Conservation (phyloP, 208 protist genomes). For the Kentomonas sorsogonicus region DNA sequence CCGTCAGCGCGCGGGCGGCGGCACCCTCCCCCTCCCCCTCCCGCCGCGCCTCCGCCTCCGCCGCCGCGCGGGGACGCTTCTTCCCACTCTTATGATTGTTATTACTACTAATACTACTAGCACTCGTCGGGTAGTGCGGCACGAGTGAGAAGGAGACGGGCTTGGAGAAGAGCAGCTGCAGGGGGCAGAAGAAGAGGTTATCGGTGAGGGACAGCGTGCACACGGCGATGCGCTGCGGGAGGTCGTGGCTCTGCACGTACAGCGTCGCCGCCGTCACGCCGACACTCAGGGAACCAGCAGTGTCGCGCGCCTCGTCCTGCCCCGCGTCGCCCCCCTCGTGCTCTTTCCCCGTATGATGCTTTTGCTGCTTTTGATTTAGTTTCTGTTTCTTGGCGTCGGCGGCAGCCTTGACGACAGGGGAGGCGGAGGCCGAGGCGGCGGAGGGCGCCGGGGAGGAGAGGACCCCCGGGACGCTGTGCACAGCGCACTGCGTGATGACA, state of each 20-base stretch:
- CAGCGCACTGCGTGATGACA: slow-evolving; percentile 74
- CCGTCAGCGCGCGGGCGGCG: slow-evolving; percentile 26
- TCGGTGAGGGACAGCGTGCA: slow-evolving; percentile 44
- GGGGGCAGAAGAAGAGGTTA: slow-evolving; percentile 41
- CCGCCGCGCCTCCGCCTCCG: background rate
- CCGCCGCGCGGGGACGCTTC: background rate
- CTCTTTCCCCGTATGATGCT: background rate
- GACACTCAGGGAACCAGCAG: background rate
- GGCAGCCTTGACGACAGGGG: background rate
- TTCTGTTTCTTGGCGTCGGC: background rate
- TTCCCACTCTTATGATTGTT: slow-evolving; percentile 1
- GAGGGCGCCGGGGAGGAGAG: slow-evolving; percentile 15
- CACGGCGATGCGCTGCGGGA: slow-evolving; percentile 49
- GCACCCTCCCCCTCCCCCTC: slow-evolving; percentile 1
- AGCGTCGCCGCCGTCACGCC: slow-evolving; percentile 64
- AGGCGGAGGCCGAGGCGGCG: background rate
- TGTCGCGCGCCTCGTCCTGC: too few relatives aligned
- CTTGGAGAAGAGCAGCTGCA: slow-evolving; percentile 68
- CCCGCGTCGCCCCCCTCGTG: too few relatives aligned
- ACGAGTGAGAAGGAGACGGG: slow-evolving; percentile 58
- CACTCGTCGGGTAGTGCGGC: slow-evolving; percentile 13
- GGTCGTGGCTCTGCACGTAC: slow-evolving; percentile 60
- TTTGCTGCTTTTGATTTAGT: background rate
- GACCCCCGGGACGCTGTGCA: slow-evolving; percentile 42
- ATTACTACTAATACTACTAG: background rate